Percentiles rank a stretch among this genome's conserved stretches.
phyloP scores from a whole-genome alignment of 2,329 filamentous ascomycete species.

The Fusarium sp. region DNA sequence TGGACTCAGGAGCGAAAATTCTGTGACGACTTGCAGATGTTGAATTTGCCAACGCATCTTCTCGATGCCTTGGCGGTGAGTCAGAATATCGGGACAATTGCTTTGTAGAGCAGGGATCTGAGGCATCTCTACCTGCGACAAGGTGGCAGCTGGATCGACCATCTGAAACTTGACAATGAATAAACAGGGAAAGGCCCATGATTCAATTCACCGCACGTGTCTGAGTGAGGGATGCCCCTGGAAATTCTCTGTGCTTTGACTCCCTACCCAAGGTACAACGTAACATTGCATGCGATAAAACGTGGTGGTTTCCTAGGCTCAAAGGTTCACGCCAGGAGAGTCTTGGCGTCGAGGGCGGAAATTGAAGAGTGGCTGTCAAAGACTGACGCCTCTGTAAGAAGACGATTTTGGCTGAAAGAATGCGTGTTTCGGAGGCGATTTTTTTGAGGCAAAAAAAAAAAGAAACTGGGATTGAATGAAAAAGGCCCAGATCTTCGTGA shows the following conservation, averaged over 20 bases:
- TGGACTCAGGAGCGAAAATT: background rate
- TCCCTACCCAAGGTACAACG: background rate
- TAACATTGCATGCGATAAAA: slow-evolving; percentile 10
- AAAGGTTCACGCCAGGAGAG: slow-evolving; percentile 22
- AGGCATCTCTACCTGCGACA: background rate
- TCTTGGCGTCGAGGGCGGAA: background rate
- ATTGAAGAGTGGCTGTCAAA: background rate
- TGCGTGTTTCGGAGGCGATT: background rate
- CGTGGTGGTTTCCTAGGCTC: slow-evolving; percentile 6
- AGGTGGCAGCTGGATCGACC: background rate
- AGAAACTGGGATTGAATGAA: background rate
- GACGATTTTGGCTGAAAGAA: background rate
- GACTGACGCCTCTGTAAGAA: background rate
- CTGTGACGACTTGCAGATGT: background rate
- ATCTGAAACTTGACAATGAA: slow-evolving; percentile 1
- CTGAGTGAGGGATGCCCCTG: background rate
- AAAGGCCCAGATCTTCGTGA: background rate
- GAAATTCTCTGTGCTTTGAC: background rate
- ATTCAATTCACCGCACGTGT: background rate
- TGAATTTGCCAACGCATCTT: background rate
- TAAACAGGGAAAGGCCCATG: background rate
- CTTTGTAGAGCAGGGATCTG: background rate
- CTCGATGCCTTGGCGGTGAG: background rate
- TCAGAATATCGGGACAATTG: background rate
- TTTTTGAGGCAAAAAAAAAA: background rate